Evolutionary conservation across 495 filamentous ascomycete genomes (phyloP).

Genomic region (Penicillium antarcticum): DNA sequence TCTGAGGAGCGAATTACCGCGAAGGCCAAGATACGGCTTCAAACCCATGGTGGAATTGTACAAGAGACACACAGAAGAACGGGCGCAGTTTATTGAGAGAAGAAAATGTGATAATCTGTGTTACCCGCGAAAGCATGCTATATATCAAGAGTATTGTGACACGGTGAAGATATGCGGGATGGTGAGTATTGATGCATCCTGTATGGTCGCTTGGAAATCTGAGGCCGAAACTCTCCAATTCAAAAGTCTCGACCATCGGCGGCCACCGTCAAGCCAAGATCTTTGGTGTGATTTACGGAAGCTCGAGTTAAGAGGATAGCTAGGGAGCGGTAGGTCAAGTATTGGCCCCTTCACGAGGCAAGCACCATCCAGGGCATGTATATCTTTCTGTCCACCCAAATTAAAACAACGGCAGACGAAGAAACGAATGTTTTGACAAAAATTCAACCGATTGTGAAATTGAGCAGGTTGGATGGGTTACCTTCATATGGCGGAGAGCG

Average conservation of each 20-base stretch:
- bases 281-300: not conserved
- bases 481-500: not conserved
- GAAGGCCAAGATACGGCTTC: constrained; percentile 15
- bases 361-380: not conserved
- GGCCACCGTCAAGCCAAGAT: constrained; percentile 7
- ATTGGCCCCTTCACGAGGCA: not conserved
- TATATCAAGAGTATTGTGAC: not conserved
- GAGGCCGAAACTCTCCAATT: not conserved
- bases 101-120: not conserved
- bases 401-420: not conserved
- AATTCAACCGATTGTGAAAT: not conserved
- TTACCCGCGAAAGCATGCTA: not conserved
- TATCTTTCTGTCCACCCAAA: not conserved
- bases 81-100: too few relatives aligned
- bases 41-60: not conserved
- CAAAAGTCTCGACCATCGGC: constrained; percentile 7
- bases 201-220: constrained; percentile 5
- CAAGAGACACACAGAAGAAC: not conserved
- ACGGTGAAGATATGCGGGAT: not conserved
- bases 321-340: not conserved
- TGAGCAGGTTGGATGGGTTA: not conserved
- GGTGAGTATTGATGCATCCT: not conserved
- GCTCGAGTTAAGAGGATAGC: not conserved
- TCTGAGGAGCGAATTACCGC: constrained; percentile 14
- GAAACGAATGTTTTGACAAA: not conserved